These are phyloP conservation scores for Boletus pseudo-olivaceus DNA, from an alignment of 768 basidiomycete genomes.

Conservation along the genomic window DNA sequence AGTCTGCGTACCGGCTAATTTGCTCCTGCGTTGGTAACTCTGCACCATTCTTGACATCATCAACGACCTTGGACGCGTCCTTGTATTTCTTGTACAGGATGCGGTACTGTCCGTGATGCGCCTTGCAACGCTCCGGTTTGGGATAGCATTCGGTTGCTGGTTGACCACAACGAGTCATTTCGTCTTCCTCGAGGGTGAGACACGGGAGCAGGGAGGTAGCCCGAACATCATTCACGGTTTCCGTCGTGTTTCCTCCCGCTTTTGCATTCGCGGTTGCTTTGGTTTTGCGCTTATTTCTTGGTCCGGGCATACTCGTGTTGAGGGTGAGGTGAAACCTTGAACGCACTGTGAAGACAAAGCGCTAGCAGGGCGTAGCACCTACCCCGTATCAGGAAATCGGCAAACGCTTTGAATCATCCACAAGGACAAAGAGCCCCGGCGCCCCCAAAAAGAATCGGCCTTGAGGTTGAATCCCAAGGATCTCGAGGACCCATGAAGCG, in stretches of 20 bases:
- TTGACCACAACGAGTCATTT: slow-evolving; percentile 21
- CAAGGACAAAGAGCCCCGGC: background rate
- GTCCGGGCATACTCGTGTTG: slow-evolving; percentile 7
- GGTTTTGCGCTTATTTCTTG: slow-evolving; percentile 5
- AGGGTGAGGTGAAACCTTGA: background rate
- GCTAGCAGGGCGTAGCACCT: background rate
- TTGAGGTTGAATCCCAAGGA: background rate
- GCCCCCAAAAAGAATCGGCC: background rate
- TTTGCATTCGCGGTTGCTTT: background rate
- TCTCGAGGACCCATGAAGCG: background rate
- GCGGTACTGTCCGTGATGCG: slow-evolving; percentile 27
- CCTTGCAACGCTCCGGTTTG: slow-evolving; percentile 16
- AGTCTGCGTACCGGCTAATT: slow-evolving; percentile 11
- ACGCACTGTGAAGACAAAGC: background rate
- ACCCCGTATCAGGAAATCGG: background rate
- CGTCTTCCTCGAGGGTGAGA: slow-evolving; percentile 24
- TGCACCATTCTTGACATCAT: slow-evolving; percentile 8
- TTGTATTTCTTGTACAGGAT: slow-evolving; percentile 27
- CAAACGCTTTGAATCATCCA: background rate
- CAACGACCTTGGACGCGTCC: slow-evolving; percentile 25
- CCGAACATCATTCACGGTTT: too few relatives aligned
- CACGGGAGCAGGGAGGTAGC: slow-evolving; percentile 1
- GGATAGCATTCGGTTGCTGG: slow-evolving; percentile 21
- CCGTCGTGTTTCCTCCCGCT: too few relatives aligned
- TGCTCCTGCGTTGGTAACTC: slow-evolving; percentile 19